Evolutionary conservation across 192 early-diverging fungal species (phyloP).

Genomic region (Spizellomyces punctatus): DNA sequence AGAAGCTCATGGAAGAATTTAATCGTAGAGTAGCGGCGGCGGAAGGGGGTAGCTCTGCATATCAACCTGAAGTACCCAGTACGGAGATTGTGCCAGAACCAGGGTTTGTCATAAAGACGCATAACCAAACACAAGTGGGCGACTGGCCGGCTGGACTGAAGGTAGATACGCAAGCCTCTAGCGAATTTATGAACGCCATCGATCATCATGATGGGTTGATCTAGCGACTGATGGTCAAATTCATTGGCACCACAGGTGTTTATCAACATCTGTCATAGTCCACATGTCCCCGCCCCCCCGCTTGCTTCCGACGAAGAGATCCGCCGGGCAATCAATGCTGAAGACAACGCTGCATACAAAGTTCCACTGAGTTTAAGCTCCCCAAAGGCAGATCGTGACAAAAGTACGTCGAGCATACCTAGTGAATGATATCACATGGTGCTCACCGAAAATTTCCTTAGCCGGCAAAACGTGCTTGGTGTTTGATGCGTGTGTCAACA

Average conservation of each 20-base stretch:
- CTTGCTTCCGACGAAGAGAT: conserved; percentile 66
- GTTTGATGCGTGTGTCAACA: conserved; percentile 71
- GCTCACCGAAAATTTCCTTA: conserved; percentile 9
- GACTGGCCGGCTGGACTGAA: conserved; percentile 38
- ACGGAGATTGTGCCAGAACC: conserved; percentile 48
- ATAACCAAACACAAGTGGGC: conserved; percentile 26
- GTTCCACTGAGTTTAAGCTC: conserved; percentile 65
- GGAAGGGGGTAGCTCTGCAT: conserved; percentile 1
- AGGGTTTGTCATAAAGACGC: conserved; percentile 61
- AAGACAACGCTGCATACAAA: conserved; percentile 59
- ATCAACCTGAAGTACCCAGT: neutral
- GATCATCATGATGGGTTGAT: too few species aligned
- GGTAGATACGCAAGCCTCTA: conserved; percentile 21
- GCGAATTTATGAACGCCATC: too few species aligned
- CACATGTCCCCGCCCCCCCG: conserved; percentile 58
- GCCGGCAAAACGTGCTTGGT: conserved; percentile 54
- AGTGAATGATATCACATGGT: too few species aligned
- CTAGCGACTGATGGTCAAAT: neutral
- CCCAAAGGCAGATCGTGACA: conserved; percentile 54
- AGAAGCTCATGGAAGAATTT: conserved; percentile 8
- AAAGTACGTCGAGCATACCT: conserved; percentile 37
- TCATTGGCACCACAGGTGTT: conserved; percentile 42
- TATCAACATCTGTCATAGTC: conserved; percentile 68
- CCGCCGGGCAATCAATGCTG: conserved; percentile 59
- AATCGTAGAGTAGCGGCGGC: conserved; percentile 1